Conservation (phyloP, 805 yeast genomes). For the Candida sonorensis region DNA sequence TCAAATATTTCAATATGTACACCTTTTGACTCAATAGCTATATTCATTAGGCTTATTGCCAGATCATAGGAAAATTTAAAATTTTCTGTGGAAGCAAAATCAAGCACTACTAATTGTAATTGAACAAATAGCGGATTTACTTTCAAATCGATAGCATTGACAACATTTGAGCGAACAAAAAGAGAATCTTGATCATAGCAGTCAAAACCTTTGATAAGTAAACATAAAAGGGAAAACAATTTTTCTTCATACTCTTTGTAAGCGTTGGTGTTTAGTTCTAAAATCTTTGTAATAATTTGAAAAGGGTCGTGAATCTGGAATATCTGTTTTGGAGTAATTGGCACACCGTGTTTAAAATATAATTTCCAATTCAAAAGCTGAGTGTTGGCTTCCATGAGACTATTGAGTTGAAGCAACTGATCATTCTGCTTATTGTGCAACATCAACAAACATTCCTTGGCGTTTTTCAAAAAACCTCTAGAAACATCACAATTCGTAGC, state of each 20-base stretch:
- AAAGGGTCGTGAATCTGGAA: slow-evolving; percentile 19
- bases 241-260: slow-evolving; percentile 39
- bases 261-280: slow-evolving; percentile 49
- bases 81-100: slow-evolving; percentile 58
- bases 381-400: slow-evolving; percentile 17
- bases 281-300: slow-evolving; percentile 19
- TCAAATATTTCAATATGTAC: slow-evolving; percentile 6
- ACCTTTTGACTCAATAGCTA: slow-evolving; percentile 7
- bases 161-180: background rate
- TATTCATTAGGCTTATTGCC: slow-evolving; percentile 32
- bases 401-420: slow-evolving; percentile 4
- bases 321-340: slow-evolving; percentile 23
- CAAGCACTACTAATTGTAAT: slow-evolving; percentile 44
- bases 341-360: slow-evolving; percentile 24
- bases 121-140: slow-evolving; percentile 23
- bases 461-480: slow-evolving; percentile 21
- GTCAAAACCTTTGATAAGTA: slow-evolving; percentile 35
- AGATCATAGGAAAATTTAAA: slow-evolving; percentile 50
- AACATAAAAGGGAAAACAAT: slow-evolving; percentile 34
- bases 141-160: too few relatives aligned
- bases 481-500: slow-evolving; percentile 25
- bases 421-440: slow-evolving; percentile 3
- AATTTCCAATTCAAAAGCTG: slow-evolving; percentile 22
- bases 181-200: slow-evolving; percentile 6
- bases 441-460: slow-evolving; percentile 15